Conservation (phyloP, 2,329 filamentous ascomycete species). For the Pseudogymnoascus sp. region DNA sequence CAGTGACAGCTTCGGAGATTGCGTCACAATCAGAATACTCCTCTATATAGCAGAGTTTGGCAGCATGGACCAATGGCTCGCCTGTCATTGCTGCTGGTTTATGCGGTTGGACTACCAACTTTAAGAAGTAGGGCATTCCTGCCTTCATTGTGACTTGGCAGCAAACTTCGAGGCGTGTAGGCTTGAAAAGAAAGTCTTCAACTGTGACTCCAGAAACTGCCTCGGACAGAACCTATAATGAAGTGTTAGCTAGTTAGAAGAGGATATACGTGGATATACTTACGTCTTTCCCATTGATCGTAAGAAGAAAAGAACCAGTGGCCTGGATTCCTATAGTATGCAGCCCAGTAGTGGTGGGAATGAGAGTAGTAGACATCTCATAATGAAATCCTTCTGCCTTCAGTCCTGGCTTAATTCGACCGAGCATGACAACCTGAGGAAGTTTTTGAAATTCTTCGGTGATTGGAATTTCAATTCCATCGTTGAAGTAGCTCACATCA, state of each 20-base stretch:
- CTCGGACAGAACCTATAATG: not conserved
- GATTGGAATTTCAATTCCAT: not conserved
- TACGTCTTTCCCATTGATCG: not conserved
- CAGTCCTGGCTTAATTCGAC: slow-evolving; percentile 2
- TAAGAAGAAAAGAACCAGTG: not conserved
- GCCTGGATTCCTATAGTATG: slow-evolving; percentile 11
- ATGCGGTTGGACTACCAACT: not conserved
- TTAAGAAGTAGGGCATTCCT: not conserved
- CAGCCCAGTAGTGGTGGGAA: not conserved
- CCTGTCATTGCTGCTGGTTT: not conserved
- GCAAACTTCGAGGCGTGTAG: slow-evolving; percentile 12
- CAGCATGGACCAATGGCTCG: slow-evolving; percentile 11
- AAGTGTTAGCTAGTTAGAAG: not conserved
- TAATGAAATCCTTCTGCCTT: slow-evolving; percentile 9
- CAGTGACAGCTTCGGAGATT: slow-evolving; percentile 14
- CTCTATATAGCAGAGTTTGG: slow-evolving; percentile 14
- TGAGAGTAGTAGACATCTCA: slow-evolving; percentile 9
- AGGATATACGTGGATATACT: not conserved
- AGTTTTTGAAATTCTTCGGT: slow-evolving; percentile 4
- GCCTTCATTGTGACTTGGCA: not conserved
- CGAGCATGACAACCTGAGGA: slow-evolving; percentile 7
- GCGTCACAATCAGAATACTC: slow-evolving; percentile 10
- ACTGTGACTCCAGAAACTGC: slow-evolving; percentile 9
- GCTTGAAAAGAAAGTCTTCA: slow-evolving; percentile 20
- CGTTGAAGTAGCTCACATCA: slow-evolving; percentile 10